Evolutionary conservation across 1,139 yeast species (phyloP), one percentile per base, ranked within the genome.

Genomic region (Debaryomycetaceae sp.): DNA sequence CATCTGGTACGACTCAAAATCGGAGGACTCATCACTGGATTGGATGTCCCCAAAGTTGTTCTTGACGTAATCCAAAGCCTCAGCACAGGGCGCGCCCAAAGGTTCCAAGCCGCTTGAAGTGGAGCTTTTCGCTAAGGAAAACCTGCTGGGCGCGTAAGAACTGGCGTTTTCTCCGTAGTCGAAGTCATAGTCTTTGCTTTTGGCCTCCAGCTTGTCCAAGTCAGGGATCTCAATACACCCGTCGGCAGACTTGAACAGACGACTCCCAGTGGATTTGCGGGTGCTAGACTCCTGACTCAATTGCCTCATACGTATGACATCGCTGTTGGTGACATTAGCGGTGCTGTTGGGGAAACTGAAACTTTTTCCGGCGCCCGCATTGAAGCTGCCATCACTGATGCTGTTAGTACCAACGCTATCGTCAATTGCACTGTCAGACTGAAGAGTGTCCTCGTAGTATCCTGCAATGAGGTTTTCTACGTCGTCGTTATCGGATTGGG

Each of bases 161-260:
- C 29, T 27, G 18, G n/a, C 32, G 18, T 27, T 27, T 11, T 28
- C 31, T 18, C 35, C 26, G 4, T 38, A 35, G 10, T 43, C 44
- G 10, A 28, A 29, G 7, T 46, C 53, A 15, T 42, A 18, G 24
- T 27, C 29, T 6, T 18, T 16, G 23, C 15, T 18, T n/a, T 17
- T 18, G 16, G 5, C 6, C n/a, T n/a, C 27, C 8, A 5, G 5
- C 6, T 12, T 18, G 2, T 25, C 37, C n/a, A 34, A 18, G 30
- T 65, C 65, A 0, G 74, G 73, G 16, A 67, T 67, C 36, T 65
- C 70, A 20, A 67, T 67, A 35, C 65, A 70, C 2, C 72, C 72
- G 21, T 47, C 48, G 3, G 43, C 39, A 2, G 62, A n/a, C n/a
- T n/a, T n/a, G n/a, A n/a, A n/a, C n/a, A n/a, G n/a, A n/a, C n/a